Evolutionary conservation across 2,329 filamentous ascomycete species (phyloP).

Genomic region (Nigrograna mackinnonii): DNA sequence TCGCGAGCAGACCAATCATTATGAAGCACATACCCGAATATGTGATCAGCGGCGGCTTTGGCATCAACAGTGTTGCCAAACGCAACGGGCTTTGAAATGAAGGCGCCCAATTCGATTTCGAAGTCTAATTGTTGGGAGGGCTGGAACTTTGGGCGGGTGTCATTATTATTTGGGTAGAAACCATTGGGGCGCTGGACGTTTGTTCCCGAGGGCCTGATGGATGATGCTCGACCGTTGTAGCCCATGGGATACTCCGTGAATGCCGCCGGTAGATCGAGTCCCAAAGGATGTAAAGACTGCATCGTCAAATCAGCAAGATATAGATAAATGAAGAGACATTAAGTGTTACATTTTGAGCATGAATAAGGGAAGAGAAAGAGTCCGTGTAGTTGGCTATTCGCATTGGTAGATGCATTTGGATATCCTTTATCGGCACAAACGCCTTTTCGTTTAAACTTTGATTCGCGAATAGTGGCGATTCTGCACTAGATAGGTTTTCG

Average conservation of each 20-base stretch:
- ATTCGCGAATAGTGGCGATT: not conserved
- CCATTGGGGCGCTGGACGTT: slow-evolving; percentile 1
- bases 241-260: not conserved
- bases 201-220: not conserved
- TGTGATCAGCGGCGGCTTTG: slow-evolving; percentile 49
- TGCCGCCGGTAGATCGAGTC: no score
- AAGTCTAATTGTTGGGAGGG: slow-evolving; percentile 33
- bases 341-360: slow-evolving; percentile 1
- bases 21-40: slow-evolving; percentile 62
- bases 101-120: slow-evolving; percentile 50
- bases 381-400: slow-evolving; percentile 2
- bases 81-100: slow-evolving; percentile 41
- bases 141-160: not conserved
- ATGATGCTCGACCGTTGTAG: slow-evolving; percentile 4
- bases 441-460: not conserved
- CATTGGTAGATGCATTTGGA: slow-evolving; percentile 4
- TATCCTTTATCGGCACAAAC: not conserved
- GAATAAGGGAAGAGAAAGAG: slow-evolving; percentile 3
- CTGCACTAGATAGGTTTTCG: not conserved
- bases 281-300: not conserved
- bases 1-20: slow-evolving; percentile 66
- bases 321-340: not conserved
- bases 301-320: not conserved
- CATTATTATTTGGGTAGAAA: not conserved
- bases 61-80: slow-evolving; percentile 42